Evolutionary conservation across 768 basidiomycete species (phyloP).

Genomic region (Lepiota subincarnata): DNA sequence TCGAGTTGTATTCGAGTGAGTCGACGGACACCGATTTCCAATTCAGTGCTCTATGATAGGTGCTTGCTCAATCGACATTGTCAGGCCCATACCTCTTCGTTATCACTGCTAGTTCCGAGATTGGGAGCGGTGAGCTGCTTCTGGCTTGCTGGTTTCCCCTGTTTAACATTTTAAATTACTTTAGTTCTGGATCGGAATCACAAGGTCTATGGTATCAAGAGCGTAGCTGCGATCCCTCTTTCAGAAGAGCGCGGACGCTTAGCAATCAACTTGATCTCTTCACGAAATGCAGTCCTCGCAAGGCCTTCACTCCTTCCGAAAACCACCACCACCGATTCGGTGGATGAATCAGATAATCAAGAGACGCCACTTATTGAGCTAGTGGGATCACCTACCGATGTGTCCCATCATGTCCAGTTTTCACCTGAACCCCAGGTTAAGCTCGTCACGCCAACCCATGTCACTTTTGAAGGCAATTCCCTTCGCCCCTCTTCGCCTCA

Average conservation of each 20-base stretch:
- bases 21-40: conserved; percentile 7
- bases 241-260: conserved; percentile 55
- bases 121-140: conserved; percentile 56
- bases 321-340: neutral
- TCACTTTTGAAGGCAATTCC: conserved; percentile 16
- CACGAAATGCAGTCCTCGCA: conserved; percentile 41
- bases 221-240: conserved; percentile 70
- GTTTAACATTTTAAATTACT: conserved; percentile 1
- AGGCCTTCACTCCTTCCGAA: conserved; percentile 43
- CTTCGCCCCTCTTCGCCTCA: conserved; percentile 33
- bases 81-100: conserved; percentile 76
- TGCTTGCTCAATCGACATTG: conserved; percentile 8
- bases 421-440: conserved; percentile 43
- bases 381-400: conserved; percentile 10
- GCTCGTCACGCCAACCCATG: conserved; percentile 37
- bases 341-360: conserved; percentile 16
- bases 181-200: conserved; percentile 64
- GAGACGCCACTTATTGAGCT: conserved; percentile 2
- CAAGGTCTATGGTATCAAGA: conserved; percentile 63
- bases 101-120: conserved; percentile 55
- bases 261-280: conserved; percentile 46
- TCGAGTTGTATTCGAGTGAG: conserved; percentile 71
- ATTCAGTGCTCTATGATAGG: conserved; percentile 6
- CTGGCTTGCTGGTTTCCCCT: conserved; percentile 14
- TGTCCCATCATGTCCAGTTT: conserved; percentile 49